These are phyloP conservation scores for Poronia punctata DNA, from an alignment of 495 filamentous ascomycete species.

Conservation along the genomic window DNA sequence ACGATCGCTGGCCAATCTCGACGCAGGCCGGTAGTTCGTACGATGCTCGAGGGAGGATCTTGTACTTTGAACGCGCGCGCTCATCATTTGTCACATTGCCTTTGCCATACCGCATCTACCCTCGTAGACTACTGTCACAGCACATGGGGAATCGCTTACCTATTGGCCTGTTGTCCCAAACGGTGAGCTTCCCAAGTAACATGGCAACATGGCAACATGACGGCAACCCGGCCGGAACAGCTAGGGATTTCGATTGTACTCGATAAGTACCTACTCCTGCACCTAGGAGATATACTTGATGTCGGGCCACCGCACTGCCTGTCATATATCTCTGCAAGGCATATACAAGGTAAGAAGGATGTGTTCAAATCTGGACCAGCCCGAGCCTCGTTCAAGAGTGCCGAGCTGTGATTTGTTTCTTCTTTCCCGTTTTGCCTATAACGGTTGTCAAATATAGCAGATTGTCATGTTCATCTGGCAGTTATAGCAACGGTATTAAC, in stretches of 20 bases:
- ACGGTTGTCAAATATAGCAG: slow-evolving; percentile 1
- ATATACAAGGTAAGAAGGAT: slow-evolving; percentile 8
- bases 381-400: slow-evolving; percentile 5
- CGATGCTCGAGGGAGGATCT: slow-evolving; percentile 2
- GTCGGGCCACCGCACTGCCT: no score
- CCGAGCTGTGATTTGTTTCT: not conserved
- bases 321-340: no score
- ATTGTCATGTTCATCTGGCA: slow-evolving; percentile 1
- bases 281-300: no score
- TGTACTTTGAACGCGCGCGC: slow-evolving; percentile 1
- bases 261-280: no score
- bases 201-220: not conserved
- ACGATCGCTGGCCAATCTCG: slow-evolving; percentile 3
- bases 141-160: no score
- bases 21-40: slow-evolving; percentile 2
- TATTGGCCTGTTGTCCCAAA: slow-evolving; percentile 6
- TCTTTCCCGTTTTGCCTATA: slow-evolving; percentile 7
- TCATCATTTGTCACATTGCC: slow-evolving; percentile 10
- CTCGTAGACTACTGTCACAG: no score
- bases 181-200: slow-evolving; percentile 2
- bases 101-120: slow-evolving; percentile 1
- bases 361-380: slow-evolving; percentile 5
- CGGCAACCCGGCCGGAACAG: slow-evolving; percentile 3
- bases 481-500: slow-evolving; percentile 1
- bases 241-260: no score